Evolutionary conservation across 208 protist genomes (phyloP), one percentile per base, ranked within the genome.

Genomic region (Leishmania guyanensis): DNA sequence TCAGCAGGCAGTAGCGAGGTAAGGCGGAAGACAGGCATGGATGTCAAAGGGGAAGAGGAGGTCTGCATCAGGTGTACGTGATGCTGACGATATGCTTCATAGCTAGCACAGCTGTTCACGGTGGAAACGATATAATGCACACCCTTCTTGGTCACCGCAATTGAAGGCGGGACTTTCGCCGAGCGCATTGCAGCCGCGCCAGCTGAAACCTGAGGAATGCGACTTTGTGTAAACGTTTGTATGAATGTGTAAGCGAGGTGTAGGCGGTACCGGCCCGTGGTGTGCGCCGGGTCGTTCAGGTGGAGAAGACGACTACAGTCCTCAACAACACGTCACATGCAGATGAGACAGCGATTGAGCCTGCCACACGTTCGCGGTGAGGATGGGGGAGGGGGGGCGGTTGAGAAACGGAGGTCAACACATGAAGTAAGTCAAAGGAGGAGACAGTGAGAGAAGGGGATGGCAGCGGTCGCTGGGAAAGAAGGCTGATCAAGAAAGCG

Each of bases 71-170:
- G 56, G 12, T 53, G 58, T 39, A 20, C 64, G 22, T 54, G 53
- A 22, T 80, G 36, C 0, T 46, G 51, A 17, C 78, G 71, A 53
- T 89, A 90, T n/a, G 22, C 69, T 26, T 84, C 77, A 64, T 72
- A 92, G 69, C 91, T 93, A 4, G 80, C 68, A 82, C 83, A 87
- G 5, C 58, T n/a, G 68, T 92, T 80, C 20, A 86, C 77, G 9
- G 87, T 70, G n/a, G 86, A 82, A 26, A 95, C 83, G n/a, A 95
- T 72, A 75, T 85, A 89, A 74, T 95, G 91, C 29, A 76, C 75
- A n/a, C 79, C 76, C 29, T 62, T 46, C 72, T 33, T 68, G 65
- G 86, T 85, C 16, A 92, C 78, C 14, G 89, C 80, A 58, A 91
- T 80, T 14, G 53, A 9, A 3, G 84, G 33, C 16, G 91, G 89